Evolutionary conservation across 2,329 filamentous ascomycete species (phyloP), one percentile per base, ranked within the genome.

Genomic region (Pyrenophora teres): DNA sequence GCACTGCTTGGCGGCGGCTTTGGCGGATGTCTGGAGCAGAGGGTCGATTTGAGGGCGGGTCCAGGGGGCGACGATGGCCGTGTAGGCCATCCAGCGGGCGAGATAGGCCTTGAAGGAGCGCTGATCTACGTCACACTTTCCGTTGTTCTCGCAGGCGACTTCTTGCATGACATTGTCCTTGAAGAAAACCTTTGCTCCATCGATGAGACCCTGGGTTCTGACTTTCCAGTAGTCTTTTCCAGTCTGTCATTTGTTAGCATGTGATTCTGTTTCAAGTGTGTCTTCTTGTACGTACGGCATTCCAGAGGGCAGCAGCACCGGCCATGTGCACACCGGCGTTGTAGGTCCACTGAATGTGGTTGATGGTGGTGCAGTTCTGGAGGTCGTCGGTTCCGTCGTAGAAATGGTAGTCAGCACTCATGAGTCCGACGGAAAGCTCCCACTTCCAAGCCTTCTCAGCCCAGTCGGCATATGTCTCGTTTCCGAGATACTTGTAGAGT

Each of bases 401-500:
- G 65, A 77, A 76, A 51, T 76, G 69, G 64, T 73, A 78, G 5
- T 74, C 72, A 1, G 69, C 57, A 46, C 76, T 78, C 62, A 83
- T 78, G 36, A 85, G 76, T 13, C 80, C 80, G 3, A 82, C 74
- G 9, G 64, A 61, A 0, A 61, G 56, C 41, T 80, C 74, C 75
- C 77, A 86, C 43, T 83, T 80, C 85, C 86, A 89, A 12, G 83
- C 74, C 64, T 81, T 83, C 46, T 80, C 71, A 3, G 87, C 87
- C 87, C 87, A 90, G 10, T 87, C 79, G 16, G 52, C 50, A 36
- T 75, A 75, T 4, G 70, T 72, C 4, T 80, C 68, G 65, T 89
- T 87, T 12, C 83, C 84, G 0, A 86, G 88, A 50, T 84, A 86
- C 47, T 87, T 84, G 33, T 86, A 88, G 8, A 93, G 80, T 21